phyloP scores from a whole-genome alignment of 2,329 filamentous ascomycete genomes.

The Coleophoma eucalyptorum region DNA sequence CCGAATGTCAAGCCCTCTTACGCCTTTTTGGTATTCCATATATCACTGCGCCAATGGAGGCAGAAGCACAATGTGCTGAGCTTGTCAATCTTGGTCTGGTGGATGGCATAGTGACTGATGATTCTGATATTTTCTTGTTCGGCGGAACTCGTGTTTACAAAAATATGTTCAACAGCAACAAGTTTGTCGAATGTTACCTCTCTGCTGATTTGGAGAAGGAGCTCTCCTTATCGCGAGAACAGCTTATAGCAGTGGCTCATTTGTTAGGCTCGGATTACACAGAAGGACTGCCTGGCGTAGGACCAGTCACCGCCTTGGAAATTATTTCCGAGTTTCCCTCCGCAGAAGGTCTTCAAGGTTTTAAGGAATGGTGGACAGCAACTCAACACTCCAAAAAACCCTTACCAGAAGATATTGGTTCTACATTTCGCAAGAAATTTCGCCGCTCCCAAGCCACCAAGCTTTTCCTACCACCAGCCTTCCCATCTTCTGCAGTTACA shows the following conservation, averaged over 20 bases:
- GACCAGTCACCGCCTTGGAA: conserved; percentile 91
- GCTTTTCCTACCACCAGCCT: conserved; percentile 76
- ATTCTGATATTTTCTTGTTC: conserved; percentile 95
- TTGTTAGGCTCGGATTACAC: conserved; percentile 94
- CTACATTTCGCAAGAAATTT: conserved; percentile 81
- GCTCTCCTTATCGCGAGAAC: conserved; percentile 78
- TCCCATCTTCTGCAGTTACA: conserved; percentile 75
- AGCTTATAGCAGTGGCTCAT: conserved; percentile 87
- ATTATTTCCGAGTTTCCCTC: conserved; percentile 84
- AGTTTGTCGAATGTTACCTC: conserved; percentile 96
- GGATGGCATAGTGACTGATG: conserved; percentile 96
- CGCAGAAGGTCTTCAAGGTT: conserved; percentile 58
- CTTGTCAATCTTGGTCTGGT: conserved; percentile 83
- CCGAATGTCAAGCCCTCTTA: conserved; percentile 89
- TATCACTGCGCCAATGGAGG: conserved; percentile 97
- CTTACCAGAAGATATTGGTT: conserved; percentile 18
- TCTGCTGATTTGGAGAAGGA: conserved; percentile 81
- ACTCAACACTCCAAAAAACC: conserved; percentile 64
- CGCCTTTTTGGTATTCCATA: conserved; percentile 92
- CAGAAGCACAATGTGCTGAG: conserved; percentile 94
- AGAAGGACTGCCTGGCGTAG: conserved; percentile 84
- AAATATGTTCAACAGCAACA: conserved; percentile 99
- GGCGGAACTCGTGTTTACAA: conserved; percentile 97
- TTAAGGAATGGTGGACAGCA: conserved; percentile 82
- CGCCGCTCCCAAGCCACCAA: conserved; percentile 74